phyloP scores from a whole-genome alignment of 202 grass and related monocot genomes.

The Cymbopogon flexuosus region DNA sequence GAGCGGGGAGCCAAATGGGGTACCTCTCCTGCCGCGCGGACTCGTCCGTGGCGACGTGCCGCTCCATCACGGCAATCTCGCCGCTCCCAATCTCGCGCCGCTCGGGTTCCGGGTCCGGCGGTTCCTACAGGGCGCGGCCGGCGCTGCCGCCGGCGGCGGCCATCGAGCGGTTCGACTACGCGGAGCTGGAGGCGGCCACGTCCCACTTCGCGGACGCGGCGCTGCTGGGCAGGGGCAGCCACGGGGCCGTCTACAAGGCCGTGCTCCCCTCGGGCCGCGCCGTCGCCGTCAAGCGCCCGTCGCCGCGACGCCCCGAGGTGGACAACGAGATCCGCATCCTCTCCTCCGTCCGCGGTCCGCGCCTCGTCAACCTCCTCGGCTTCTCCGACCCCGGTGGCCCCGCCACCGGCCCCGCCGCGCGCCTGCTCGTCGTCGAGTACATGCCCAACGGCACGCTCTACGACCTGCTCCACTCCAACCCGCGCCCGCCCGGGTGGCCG shows the following conservation, averaged over 20 bases:
- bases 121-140: background rate
- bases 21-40: conserved; percentile 95
- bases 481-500: conserved; percentile 53
- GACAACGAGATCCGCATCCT: conserved; percentile 94
- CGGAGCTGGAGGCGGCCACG: conserved; percentile 69
- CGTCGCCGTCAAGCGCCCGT: conserved; percentile 91
- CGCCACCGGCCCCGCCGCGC: background rate
- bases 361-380: conserved; percentile 90
- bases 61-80: conserved; percentile 78
- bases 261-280: conserved; percentile 58
- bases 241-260: conserved; percentile 93
- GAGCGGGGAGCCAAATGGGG: conserved; percentile 42
- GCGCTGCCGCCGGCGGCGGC: background rate
- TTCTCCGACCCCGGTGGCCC: conserved; percentile 44
- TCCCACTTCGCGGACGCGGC: conserved; percentile 62
- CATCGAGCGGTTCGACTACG: conserved; percentile 71
- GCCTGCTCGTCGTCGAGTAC: conserved; percentile 82
- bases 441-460: conserved; percentile 97
- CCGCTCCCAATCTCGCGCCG: conserved; percentile 49
- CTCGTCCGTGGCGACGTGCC: conserved; percentile 78
- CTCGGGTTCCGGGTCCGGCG: background rate
- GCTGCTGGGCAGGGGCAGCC: conserved; percentile 89
- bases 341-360: conserved; percentile 62
- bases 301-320: conserved; percentile 77
- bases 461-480: conserved; percentile 79